Conservation (phyloP, 176 grass and related monocot genomes). For the Themeda triandra region DNA sequence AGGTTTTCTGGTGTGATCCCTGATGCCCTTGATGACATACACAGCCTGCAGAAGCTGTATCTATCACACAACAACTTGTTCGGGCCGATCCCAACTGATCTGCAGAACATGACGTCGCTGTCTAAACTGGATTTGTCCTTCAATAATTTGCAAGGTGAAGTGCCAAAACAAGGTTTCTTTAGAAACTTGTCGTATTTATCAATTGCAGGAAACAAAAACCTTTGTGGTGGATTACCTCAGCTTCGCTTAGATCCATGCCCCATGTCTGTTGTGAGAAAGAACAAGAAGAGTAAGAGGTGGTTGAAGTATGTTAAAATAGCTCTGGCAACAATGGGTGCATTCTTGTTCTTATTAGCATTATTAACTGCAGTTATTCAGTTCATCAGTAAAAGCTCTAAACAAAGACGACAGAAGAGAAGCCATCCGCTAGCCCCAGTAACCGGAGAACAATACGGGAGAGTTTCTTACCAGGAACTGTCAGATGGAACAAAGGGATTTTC, state of each 20-base stretch:
- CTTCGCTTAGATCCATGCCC: neutral
- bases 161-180: constrained; percentile 27
- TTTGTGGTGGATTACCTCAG: constrained; percentile 35
- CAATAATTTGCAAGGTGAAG: constrained; percentile 30
- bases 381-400: neutral
- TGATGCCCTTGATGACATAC: neutral
- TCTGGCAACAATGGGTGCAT: neutral
- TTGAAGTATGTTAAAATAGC: neutral
- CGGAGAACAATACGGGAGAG: neutral
- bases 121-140: constrained; percentile 25
- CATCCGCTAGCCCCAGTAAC: neutral
- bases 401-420: neutral
- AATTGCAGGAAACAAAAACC: neutral
- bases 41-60: neutral
- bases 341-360: neutral
- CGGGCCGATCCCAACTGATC: constrained; percentile 4
- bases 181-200: constrained; percentile 11
- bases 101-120: constrained; percentile 12
- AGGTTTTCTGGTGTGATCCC: constrained; percentile 34
- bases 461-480: neutral
- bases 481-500: neutral
- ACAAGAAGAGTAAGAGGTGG: neutral
- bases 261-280: neutral
- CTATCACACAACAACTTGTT: constrained; percentile 33
- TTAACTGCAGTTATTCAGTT: neutral